These are phyloP conservation scores for Coccomyxa sp. DNA, from an alignment of 139 green algal species.

Conservation along the genomic window DNA sequence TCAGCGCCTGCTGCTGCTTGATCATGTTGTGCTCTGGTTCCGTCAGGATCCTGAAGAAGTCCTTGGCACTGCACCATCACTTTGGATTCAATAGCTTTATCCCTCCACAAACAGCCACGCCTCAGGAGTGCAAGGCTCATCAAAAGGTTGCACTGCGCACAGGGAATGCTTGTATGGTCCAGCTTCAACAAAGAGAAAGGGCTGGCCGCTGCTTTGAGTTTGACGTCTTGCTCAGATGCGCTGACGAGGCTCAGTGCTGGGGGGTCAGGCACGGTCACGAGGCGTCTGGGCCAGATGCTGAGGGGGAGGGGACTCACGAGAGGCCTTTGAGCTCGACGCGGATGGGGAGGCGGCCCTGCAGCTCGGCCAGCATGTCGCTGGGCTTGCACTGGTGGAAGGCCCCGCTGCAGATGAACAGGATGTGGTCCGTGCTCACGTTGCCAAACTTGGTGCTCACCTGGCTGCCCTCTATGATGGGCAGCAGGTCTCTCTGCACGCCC, in stretches of 20 bases:
- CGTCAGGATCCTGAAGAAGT: conserved; percentile 59
- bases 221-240: not conserved
- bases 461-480: conserved; percentile 95
- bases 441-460: conserved; percentile 84
- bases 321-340: conserved; percentile 92
- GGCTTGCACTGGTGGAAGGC: conserved; percentile 92
- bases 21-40: conserved; percentile 82
- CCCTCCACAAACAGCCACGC: not conserved
- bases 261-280: no score
- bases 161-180: not conserved
- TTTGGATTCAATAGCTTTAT: not conserved
- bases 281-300: not conserved
- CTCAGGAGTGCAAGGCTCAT: no score
- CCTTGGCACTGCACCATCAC: conserved; percentile 15
- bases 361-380: conserved; percentile 84
- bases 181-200: not conserved
- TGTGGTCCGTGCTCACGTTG: conserved; percentile 93
- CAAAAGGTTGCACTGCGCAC: no score
- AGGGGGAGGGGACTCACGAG: conserved; percentile 30
- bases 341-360: conserved; percentile 91
- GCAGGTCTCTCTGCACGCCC: conserved; percentile 94
- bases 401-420: conserved; percentile 94
- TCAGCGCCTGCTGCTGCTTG: conserved; percentile 86
- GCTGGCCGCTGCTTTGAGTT: no score
- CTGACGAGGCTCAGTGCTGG: not conserved